Evolutionary conservation across 768 basidiomycete species (phyloP), one percentile per base, ranked within the genome.

Genomic region (Collybia nuda): DNA sequence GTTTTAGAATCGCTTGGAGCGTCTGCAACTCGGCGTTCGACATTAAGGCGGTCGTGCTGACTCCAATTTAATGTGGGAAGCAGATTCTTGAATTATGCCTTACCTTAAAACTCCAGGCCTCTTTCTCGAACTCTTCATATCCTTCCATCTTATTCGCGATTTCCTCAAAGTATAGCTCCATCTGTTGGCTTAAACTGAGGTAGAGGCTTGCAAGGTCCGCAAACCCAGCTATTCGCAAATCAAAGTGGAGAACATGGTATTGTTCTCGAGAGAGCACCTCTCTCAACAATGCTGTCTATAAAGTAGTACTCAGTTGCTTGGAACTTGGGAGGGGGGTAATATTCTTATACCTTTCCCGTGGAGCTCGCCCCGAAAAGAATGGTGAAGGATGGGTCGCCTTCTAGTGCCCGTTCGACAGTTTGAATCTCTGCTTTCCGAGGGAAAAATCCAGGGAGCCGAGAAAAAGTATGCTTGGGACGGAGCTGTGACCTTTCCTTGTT

Each of bases 161-260:
- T 40, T 75, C 76, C 57, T 84, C 82, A 52, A 91, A 93, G 61
- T 85, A 93, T 26, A 80, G 79, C 56, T 91, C 88, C 83, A 92
- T 88, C 63, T 90, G 89, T 38, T 81, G 79, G 56, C 86, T 86
- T 8, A 93, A 74, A 47, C 88, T 86, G 64, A 73, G 77, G 60
- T 93, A 92, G 28, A 93, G 72, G 58, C 90, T 91, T 1, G 80
- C 69, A 9, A 93, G 73, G 60, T 92, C 90, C 2, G 89, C 88
- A 59, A 93, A 93, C 0, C 89, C 90, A 2, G 90, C 81, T 43
- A 92, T 90, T 4, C 90, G 82, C 38, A 93, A 74, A 65, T 93
- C 90, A 56, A 93, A 89, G 60, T 90, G 86, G 42, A 92, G 76
- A 47, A 92, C 88, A 67, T 90, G 88, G 61, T 86, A 93, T 44